Percentiles rank a stretch among this genome's conserved stretches.
Evolutionary conservation across 176 grass and related monocot genomes (phyloP).

Genomic region (Avena atlantica): DNA sequence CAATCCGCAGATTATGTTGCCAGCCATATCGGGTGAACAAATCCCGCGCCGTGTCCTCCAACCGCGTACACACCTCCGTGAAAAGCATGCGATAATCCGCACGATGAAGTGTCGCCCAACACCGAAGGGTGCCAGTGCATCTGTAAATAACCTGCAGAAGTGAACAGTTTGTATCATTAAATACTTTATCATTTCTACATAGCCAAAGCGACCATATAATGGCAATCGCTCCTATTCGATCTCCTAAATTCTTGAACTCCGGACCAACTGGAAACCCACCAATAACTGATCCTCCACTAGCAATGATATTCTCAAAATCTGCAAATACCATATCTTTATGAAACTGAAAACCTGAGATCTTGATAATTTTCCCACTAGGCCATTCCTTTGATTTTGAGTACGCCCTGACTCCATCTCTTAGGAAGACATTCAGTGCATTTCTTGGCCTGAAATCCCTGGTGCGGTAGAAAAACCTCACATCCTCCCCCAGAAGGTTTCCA

Average conservation of each 20-base stretch:
- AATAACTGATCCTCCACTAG: not conserved
- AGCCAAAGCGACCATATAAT: too few relatives aligned
- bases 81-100: too few relatives aligned
- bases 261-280: not conserved
- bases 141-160: too few relatives aligned
- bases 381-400: not conserved
- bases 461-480: not conserved
- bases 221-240: too few relatives aligned
- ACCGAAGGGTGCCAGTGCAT: too few relatives aligned
- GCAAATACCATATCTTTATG: not conserved
- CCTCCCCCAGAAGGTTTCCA: not conserved
- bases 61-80: too few relatives aligned
- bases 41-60: too few relatives aligned
- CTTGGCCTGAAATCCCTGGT: not conserved
- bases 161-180: too few relatives aligned
- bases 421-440: not conserved
- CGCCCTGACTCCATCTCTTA: not conserved
- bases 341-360: not conserved
- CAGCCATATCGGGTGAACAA: too few relatives aligned
- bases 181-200: too few relatives aligned
- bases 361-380: not conserved
- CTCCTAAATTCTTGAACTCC: not conserved
- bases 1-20: too few relatives aligned
- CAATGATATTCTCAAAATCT: not conserved
- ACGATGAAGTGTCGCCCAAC: too few relatives aligned